These are phyloP conservation scores for Phialophora expanda DNA, from an alignment of 2,329 filamentous ascomycete genomes.

Conservation along the genomic window DNA sequence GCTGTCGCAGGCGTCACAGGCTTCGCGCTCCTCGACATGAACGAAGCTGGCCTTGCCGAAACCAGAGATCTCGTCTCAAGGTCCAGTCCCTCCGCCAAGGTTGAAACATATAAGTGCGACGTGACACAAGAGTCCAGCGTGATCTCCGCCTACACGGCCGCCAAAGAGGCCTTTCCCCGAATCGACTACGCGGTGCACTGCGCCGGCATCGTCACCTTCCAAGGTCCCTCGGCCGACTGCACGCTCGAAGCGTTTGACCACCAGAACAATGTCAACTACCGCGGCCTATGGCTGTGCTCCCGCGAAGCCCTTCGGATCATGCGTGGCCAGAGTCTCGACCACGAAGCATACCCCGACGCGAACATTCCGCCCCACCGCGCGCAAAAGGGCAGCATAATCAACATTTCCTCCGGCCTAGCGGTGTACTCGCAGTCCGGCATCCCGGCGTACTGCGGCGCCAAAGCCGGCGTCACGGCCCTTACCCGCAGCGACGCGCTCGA, in stretches of 20 bases:
- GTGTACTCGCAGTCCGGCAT: conserved; percentile 43
- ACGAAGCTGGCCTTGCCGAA: conserved; percentile 20
- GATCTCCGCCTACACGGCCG: conserved; percentile 45
- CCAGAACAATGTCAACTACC: conserved; percentile 62
- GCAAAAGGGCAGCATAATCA: conserved; percentile 58
- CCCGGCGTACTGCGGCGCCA: conserved; percentile 52
- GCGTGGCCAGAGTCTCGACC: conserved; percentile 44
- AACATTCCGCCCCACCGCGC: conserved; percentile 39
- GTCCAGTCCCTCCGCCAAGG: conserved; percentile 42
- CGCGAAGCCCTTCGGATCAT: conserved; percentile 54
- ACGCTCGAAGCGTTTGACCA: conserved; percentile 57
- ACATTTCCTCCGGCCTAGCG: conserved; percentile 60
- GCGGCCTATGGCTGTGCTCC: conserved; percentile 57
- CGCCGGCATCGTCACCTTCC: conserved; percentile 54
- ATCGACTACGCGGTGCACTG: conserved; percentile 64
- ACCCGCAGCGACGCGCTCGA: conserved; percentile 49
- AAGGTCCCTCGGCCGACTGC: conserved; percentile 55
- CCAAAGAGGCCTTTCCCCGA: conserved; percentile 49
- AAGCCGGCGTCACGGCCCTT: conserved; percentile 53
- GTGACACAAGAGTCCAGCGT: conserved; percentile 56
- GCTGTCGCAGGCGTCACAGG: conserved; percentile 70
- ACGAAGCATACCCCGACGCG: conserved; percentile 49
- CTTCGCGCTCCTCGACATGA: conserved; percentile 26
- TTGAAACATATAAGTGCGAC: conserved; percentile 48
- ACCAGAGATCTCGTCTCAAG: conserved; percentile 38